Evolutionary conservation across 805 yeast species (phyloP), one percentile per base, ranked within the genome.

Genomic region (Grigorovia humatica): DNA sequence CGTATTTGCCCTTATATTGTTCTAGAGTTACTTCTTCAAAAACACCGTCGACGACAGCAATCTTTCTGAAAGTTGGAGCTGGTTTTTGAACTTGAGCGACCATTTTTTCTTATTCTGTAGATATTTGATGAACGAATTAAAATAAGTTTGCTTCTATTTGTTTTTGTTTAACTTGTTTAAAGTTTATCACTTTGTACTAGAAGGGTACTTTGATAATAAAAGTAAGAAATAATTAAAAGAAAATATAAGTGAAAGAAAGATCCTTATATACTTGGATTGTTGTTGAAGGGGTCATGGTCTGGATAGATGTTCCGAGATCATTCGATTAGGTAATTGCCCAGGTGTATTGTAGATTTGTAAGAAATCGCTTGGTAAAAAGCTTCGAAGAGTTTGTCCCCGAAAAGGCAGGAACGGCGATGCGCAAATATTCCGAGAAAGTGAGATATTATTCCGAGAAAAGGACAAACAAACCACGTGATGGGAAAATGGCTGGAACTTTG

Each of bases 1-100:
- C 96, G 96, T 97, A 93, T 76, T 93, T 88, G 69, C 99, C 99
- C 78, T 84, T 83, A 87, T 84, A 93, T 75, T 88, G 85, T 67
- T 91, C 97, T 64, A 93, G 83, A 55, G 95, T 78, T 63, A 93
- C 79, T 68, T 93, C 97, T 79, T 93, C 98, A 70, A 93, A 91
- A 58, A 81, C 77, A 74, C 98, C 98, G 77, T 91, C 90, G 62
- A 93, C 79, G 67, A 93, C 98, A 70, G 99, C 99, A 63, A 95
- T 88, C 79, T 91, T 93, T 73, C 78, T 86, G 86, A 93, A 93
- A 54, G 80, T 62, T 73, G 99, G 99, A 69, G 99, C 99, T 72
- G 90, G 96, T 72, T 88, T 83, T 77, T 88, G 96, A 68, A 91
- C 88, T 66, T 76, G 75, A 57, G 95, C 89, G 70, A 81, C 89